phyloP scores from a whole-genome alignment of 2,329 filamentous ascomycete species.

The Hawksworthiomyces lignivorus region DNA sequence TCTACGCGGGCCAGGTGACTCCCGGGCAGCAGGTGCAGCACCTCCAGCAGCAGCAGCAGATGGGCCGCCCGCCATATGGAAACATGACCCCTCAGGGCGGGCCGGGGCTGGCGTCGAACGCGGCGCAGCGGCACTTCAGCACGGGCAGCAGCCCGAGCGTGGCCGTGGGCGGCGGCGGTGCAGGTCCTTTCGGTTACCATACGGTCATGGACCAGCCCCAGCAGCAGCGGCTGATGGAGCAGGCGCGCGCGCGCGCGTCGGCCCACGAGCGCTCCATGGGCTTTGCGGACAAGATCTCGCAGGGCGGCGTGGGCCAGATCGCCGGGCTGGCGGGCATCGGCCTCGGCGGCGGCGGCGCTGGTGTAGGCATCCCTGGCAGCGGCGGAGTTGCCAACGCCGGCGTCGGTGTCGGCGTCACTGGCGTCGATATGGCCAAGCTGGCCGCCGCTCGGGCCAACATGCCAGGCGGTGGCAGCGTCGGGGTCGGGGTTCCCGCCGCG shows the following conservation, averaged over 20 bases:
- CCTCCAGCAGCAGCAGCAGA: conserved; percentile 19
- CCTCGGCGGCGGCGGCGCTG: conserved; percentile 15
- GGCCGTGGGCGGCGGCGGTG: conserved; percentile 15
- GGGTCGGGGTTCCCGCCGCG: conserved; percentile 27
- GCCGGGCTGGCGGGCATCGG: conserved; percentile 31
- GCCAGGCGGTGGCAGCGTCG: conserved; percentile 24
- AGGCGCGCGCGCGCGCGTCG: conserved; percentile 37
- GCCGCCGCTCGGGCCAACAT: conserved; percentile 30
- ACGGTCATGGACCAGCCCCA: conserved; percentile 42
- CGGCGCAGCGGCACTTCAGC: conserved; percentile 25
- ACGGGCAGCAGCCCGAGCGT: conserved; percentile 20
- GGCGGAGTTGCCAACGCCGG: conserved; percentile 15
- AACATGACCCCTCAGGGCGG: no score
- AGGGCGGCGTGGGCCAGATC: conserved; percentile 19
- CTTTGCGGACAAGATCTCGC: conserved; percentile 30
- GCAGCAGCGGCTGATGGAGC: conserved; percentile 43
- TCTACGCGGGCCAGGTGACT: conserved; percentile 6
- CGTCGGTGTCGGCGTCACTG: background rate
- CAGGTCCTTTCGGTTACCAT: conserved; percentile 37
- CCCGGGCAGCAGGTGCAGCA: conserved; percentile 4
- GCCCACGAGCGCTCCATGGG: conserved; percentile 35
- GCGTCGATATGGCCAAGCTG: conserved; percentile 26
- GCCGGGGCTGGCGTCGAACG: conserved; percentile 15
- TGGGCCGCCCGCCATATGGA: no score
- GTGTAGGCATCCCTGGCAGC: no score